A percentile compares a stretch with the other conserved stretches of the same genome.
Evolutionary conservation across 371 early-diverging fungal genomes (phyloP).

Genomic region (Mucor sp.): DNA sequence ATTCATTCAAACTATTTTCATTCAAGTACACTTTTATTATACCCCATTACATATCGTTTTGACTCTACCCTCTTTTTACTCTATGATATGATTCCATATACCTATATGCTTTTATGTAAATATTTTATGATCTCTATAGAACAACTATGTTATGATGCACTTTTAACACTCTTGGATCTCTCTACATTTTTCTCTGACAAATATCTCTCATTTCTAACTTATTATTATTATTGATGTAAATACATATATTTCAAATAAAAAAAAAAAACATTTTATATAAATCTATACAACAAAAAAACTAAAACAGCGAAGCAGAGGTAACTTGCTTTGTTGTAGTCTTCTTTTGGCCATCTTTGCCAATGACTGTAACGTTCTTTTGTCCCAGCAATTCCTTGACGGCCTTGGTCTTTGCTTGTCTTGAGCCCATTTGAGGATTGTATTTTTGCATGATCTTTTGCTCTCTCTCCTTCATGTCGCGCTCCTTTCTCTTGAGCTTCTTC

Average conservation of each 20-base stretch:
- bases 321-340: constrained; percentile 24
- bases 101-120: neutral
- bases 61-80: neutral
- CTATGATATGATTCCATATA: neutral
- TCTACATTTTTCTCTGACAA: neutral
- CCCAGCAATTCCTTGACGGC: constrained; percentile 74
- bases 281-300: constrained; percentile 7
- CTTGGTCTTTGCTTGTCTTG: constrained; percentile 60
- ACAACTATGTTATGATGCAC: neutral
- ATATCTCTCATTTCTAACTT: neutral
- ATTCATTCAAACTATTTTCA: neutral
- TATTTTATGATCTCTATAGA: neutral
- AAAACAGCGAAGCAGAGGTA: constrained; percentile 35
- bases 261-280: neutral
- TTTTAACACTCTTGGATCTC: neutral
- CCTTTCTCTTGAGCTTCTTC: constrained; percentile 68
- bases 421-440: constrained; percentile 55
- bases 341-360: constrained; percentile 64
- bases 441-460: constrained; percentile 54
- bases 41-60: constrained; percentile 6
- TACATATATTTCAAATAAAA: constrained; percentile 1
- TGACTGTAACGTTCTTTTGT: constrained; percentile 65
- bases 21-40: neutral
- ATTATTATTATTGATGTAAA: constrained; percentile 10
- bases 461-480: constrained; percentile 58